Base-by-base conservation (phyloP, 805 yeast genomes). In the Kodamaea leandrae region DNA sequence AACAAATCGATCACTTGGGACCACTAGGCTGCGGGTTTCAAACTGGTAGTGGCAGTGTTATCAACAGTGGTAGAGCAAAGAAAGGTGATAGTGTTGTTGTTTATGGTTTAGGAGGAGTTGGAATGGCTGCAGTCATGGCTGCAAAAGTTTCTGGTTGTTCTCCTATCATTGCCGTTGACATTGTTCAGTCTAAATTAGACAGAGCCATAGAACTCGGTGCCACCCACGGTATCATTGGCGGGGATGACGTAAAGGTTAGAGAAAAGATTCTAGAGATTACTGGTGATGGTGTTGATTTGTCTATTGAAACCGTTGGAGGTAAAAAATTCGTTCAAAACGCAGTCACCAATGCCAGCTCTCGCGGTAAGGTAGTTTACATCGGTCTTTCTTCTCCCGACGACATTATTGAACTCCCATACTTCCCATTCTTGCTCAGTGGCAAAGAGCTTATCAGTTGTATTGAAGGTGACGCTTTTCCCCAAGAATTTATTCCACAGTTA, bases 81-180 rank as follows among this genome's bases (percentile, higher is more conserved):
- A 30, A 34, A 15, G 42, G 36, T 20, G 44, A 44, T 5, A 30
- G 36, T 16, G 37, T 25, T 30, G 39, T 34, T 3, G 37, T 44
- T 14, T 44, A 36, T 37, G 47, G 47, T 6, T 30, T 32, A n/a
- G 47, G 47, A 3, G 44, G 41, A 26, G 46, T 43, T 21, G 46
- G 46, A 17, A 26, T 43, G 29, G 46, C 46, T 18, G 46, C 35
- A 5, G 23, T 43, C 12, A 43, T 43, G 46, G 46, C 43, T 34
- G 46, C 46, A 23, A 43, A 43, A 36, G 36, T 40, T 27, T 41
- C 41, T 16, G 47, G 47, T n/a, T 40, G 44, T 37, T 4, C 24
- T 19, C 44, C 44, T 14, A 36, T 44, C 16, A 40, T 44, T 36
- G 47, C 28, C 10, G 35, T 40, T 25, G 47, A 44, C 19, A 23